Evolutionary conservation across 1,284 basidiomycete species (phyloP), one percentile per base, ranked within the genome.

Genomic region (Moesziomyces antarcticus): DNA sequence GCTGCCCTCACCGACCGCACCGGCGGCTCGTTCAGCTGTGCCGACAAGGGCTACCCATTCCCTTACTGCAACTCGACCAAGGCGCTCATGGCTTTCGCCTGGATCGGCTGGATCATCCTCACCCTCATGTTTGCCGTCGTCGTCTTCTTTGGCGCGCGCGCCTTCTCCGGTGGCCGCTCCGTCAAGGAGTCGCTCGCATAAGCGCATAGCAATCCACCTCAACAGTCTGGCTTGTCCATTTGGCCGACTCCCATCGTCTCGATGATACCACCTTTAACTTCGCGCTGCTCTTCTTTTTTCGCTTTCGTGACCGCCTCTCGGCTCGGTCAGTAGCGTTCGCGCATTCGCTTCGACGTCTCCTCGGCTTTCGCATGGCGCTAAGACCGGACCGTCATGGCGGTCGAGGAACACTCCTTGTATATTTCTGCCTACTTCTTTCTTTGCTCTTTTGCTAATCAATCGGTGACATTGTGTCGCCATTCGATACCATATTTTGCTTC

Each of bases 111-210:
- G 81, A 75, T 68, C 59, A 58, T 70, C 41, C 78, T 81, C 35
- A 68, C 70, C 46, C 46, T 77, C 30, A 77, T 82, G 77, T 75
- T 83, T 33, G 73, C 57, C 50, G 50, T 80, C n/a, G 72, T 82
- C 50, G 56, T 61, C 59, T 55, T 61, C 50, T 69, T 83, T 42
- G 81, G 74, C 27, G 77, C 66, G 22, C 78, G 77, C 50, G 78
- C 82, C 25, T 82, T 83, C 81, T 75, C 77, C 13, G 81, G 82
- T 44, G 82, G 82, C 53, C 75, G 78, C n/a, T 77, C 76, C 40
- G 56, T 82, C 61, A 81, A 82, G 71, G 81, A 82, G 63, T 64
- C 75, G 52, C 67, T 83, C 58, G 71, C 75, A 51, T 73, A 66
- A 63, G 13, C 43, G 52, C 42, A 49, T 3, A 27, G 1, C 16